Evolutionary conservation across 108 stramenopile genomes (phyloP).

Genomic region (Thalassiosira profunda): DNA sequence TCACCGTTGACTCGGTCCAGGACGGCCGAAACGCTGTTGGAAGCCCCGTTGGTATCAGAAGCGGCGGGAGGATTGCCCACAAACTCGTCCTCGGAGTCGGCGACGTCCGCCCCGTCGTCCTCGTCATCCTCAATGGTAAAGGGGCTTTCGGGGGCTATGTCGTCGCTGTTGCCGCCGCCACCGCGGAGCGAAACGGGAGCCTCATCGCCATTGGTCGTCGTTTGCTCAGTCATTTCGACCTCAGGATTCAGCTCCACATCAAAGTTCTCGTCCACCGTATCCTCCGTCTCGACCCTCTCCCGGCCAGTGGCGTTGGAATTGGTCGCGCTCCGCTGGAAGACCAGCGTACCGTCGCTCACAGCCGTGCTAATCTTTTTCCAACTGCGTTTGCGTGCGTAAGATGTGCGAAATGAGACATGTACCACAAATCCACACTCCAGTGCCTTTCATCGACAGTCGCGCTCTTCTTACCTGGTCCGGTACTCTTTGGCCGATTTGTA

Average conservation of each 20-base stretch:
- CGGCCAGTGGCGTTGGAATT: constrained; percentile 3
- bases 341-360: constrained; percentile 33
- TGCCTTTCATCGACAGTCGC: constrained; percentile 3
- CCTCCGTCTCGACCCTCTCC: constrained; percentile 34
- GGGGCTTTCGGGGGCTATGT: constrained; percentile 29
- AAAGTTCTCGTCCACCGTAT: constrained; percentile 27
- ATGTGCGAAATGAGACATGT: not conserved
- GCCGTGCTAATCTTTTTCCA: constrained; percentile 33
- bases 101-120: not conserved
- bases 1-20: not conserved
- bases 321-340: constrained; percentile 10
- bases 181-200: not conserved
- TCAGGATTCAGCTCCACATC: constrained; percentile 3
- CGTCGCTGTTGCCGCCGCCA: constrained; percentile 1
- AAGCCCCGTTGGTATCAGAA: not conserved
- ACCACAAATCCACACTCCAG: not conserved
- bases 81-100: constrained; percentile 10
- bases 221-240: constrained; percentile 19
- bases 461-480: constrained; percentile 31
- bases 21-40: not conserved
- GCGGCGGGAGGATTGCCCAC: constrained; percentile 10
- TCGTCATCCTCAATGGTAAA: not conserved
- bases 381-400: not conserved
- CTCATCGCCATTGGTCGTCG: constrained; percentile 3
- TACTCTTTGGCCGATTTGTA: constrained; percentile 66